A percentile compares a stretch with the other conserved stretches of the same genome.
phyloP scores from a whole-genome alignment of 176 grass and related monocot genomes.

The Oryza officinalis region DNA sequence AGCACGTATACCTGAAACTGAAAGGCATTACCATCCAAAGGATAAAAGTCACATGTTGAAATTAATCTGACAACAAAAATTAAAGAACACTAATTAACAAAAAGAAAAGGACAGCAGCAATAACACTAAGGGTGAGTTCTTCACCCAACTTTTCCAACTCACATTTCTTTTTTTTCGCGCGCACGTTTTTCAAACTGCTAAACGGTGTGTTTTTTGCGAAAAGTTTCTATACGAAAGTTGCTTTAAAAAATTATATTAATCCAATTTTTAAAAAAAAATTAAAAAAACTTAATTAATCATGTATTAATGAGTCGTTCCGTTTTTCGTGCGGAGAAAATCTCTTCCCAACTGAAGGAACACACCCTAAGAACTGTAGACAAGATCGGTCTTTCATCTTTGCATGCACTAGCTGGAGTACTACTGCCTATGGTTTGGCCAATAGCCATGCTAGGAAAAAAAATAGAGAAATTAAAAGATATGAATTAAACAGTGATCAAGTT shows the following conservation, averaged over 20 bases:
- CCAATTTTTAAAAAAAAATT: too few species aligned
- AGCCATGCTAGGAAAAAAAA: not conserved
- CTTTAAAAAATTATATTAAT: too few species aligned
- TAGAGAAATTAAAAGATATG: not conserved
- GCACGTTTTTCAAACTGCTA: too few species aligned
- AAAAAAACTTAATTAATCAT: too few species aligned
- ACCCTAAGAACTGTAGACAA: not conserved
- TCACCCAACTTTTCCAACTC: too few species aligned
- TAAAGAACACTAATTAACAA: not conserved
- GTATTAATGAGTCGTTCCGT: too few species aligned
- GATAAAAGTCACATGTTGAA: not conserved
- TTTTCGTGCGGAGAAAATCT: too few species aligned
- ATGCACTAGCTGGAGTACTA: not conserved
- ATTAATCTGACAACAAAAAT: not conserved
- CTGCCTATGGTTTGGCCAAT: not conserved
- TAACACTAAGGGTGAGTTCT: too few species aligned
- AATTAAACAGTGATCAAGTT: not conserved
- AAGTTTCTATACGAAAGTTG: too few species aligned
- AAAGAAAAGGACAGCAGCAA: not conserved
- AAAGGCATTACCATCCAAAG: not conserved
- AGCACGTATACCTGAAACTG: not conserved
- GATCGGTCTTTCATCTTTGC: not conserved
- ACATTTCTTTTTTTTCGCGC: too few species aligned
- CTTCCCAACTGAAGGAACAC: too few species aligned
- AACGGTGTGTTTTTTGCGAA: too few species aligned